Conservation (phyloP, 164 flowering plant species). For the Cinnamomum chago region DNA sequence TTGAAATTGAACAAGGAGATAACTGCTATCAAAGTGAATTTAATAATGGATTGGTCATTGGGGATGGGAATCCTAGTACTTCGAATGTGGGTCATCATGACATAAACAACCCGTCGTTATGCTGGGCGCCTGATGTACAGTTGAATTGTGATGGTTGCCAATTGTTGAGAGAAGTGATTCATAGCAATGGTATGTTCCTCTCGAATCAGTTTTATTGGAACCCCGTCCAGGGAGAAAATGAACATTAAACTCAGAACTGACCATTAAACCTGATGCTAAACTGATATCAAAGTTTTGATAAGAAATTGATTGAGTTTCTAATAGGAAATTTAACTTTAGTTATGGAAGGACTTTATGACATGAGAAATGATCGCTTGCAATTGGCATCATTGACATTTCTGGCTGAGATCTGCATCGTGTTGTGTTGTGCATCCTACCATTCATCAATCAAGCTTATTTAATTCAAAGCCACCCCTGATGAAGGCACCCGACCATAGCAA, state of each 20-base stretch:
- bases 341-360: not conserved
- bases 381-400: no score
- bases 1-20: not conserved
- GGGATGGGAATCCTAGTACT: not conserved
- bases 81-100: not conserved
- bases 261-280: not conserved
- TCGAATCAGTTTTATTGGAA: not conserved
- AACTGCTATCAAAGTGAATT: not conserved
- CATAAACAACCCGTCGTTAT: not conserved
- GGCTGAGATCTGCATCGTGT: no score
- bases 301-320: not conserved
- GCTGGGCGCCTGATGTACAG: not conserved
- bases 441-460: no score
- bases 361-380: no score
- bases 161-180: slow-evolving; percentile 2
- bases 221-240: not conserved
- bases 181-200: slow-evolving; percentile 4
- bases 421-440: no score
- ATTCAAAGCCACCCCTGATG: no score
- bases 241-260: not conserved
- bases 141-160: slow-evolving; percentile 1
- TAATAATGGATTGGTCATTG: not conserved
- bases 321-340: no score
- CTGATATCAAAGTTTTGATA: not conserved
- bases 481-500: no score